Base-by-base conservation (phyloP, 495 filamentous ascomycete genomes). In the Aspergillus leporis region DNA sequence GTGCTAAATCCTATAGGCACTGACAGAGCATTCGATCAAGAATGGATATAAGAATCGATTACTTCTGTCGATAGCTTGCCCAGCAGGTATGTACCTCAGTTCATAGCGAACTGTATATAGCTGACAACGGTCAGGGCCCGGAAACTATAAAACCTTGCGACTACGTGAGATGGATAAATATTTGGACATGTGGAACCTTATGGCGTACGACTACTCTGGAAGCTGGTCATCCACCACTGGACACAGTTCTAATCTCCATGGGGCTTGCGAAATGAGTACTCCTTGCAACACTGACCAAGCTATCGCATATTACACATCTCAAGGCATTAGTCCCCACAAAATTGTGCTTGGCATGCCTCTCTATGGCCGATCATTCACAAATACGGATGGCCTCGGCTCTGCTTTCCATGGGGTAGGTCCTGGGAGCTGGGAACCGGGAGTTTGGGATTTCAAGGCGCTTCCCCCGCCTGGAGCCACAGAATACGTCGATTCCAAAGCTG, bases 301-400 rank as follows among this genome's bases (percentile, higher is more conserved):
- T 0, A 49, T 83, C n/a, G 51, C 76, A 34, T 79, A 88, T 64
- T 97, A n/a, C n/a, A n/a, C n/a, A 96, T 74, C 84, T 61, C 34
- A 58, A 65, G 67, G 75, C 2, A 82, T 96, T 16, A 71, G 82
- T 0, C 63, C 86, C 0, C 56, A 66, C 19, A 96, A 94, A 73
- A 86, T 97, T 40, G 82, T 94, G 22, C 76, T 97, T 14, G 92
- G 93, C 31, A 83, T 96, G 77, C 93, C 93, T 0, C 78, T 97
- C 9, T 97, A 97, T 68, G 93, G 93, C 7, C 89, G 91, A 23
- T 80, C 87, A 10, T 97, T 97, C 66, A 69, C 80, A 49, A 74
- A 82, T 51, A 97, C 92, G 5, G 71, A 80, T 14, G 92, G 93
- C 0, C 81, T 85, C 0, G 93, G 93, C 0, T 82, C 10, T 97